A percentile compares a stretch with the other conserved stretches of the same genome.
These are phyloP conservation scores for Ceratocystis harringtonii DNA, from an alignment of 2,329 filamentous ascomycete species.

Conservation along the genomic window DNA sequence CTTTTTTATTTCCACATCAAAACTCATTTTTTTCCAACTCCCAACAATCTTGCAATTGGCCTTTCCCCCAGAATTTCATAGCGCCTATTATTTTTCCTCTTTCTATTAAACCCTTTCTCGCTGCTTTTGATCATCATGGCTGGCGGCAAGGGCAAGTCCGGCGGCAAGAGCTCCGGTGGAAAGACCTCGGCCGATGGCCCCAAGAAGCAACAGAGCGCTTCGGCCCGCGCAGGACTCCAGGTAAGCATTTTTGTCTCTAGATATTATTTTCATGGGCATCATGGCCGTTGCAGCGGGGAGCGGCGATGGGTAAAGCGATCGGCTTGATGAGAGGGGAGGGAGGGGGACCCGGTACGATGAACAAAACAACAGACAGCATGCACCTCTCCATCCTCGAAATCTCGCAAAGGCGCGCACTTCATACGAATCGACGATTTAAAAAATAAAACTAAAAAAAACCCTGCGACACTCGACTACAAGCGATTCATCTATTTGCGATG, in stretches of 20 bases:
- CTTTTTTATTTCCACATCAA: background rate
- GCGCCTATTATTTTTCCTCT: constrained; percentile 8
- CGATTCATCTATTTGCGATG: no score
- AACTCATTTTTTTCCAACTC: background rate
- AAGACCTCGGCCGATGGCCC: constrained; percentile 52
- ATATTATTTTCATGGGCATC: background rate
- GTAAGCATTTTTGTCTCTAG: constrained; percentile 41
- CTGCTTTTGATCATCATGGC: constrained; percentile 34
- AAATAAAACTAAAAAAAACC: no score
- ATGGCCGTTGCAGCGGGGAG: background rate
- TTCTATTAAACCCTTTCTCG: background rate
- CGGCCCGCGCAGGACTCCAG: constrained; percentile 86
- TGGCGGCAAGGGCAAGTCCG: constrained; percentile 88
- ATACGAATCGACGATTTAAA: no score
- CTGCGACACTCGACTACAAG: no score
- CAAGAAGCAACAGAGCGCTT: constrained; percentile 91
- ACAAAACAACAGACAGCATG: no score
- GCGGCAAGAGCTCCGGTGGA: constrained; percentile 74
- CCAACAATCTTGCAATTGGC: background rate
- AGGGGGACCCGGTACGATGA: no score
- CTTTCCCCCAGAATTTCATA: background rate
- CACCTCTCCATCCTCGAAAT: no score
- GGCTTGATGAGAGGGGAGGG: no score
- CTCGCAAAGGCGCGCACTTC: no score
- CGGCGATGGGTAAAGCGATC: background rate